Evolutionary conservation across 2,329 filamentous ascomycete species (phyloP), one percentile per base, ranked within the genome.

Genomic region (Drechslerella stenobrocha): DNA sequence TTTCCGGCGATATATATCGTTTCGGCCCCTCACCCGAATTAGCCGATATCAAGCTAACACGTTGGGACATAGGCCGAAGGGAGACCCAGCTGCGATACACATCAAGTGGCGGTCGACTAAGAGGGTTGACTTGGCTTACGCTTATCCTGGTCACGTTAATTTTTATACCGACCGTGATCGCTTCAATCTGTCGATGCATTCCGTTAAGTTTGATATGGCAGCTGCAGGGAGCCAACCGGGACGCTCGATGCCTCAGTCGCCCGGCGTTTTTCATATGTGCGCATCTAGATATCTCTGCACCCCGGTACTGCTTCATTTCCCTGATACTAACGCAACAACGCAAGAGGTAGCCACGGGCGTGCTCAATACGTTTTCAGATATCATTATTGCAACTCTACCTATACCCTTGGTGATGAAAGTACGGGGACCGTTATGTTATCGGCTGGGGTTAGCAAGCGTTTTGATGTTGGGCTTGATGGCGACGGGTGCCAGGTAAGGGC

Each of bases 81-180:
- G 63, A 60, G 20, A 51, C 44, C 9, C 51, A 67, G 37, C 48
- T 67, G 13, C 63, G 63, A n/a, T 67, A 67, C 23, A 55, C 51
- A 6, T 51, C 42, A 2, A 56, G 63, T 28, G 63, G 63, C 8
- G 55, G 63, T 2, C 55, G 44, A 4, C 55, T 67, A 40, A 42
- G 63, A 6, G 30, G 35, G 7, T 28, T 56, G n/a, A 67, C 63
- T 23, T 67, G 63, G 63, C 23, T 60, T 1, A 56, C 45, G 2
- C 5, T 60, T 13, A 40, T 60, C 23, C 23, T 60, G 2, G 35
- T 56, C 7, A 67, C 63, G 5, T 26, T 67, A 3, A 52, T 60
- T 23, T 67, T 60, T 26, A 56, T 67, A 23, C 63, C 55, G 15
- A 59, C 53, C 1, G 20, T 55, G 0, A 37, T 60, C 24, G 63